Conservation (phyloP, 345 rosid genomes). For the Psidium friedrichsthalianum region DNA sequence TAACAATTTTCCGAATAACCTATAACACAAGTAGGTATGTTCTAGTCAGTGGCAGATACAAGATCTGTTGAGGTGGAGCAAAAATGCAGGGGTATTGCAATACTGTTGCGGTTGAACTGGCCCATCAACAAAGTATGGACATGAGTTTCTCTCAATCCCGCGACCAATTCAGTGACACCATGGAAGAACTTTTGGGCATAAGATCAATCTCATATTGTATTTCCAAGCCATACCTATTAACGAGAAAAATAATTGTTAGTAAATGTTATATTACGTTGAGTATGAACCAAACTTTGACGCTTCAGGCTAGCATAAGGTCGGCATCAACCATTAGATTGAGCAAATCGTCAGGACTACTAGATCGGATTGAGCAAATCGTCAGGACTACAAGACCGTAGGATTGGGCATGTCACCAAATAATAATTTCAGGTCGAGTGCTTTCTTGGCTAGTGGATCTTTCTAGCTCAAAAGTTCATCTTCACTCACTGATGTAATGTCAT, state of each 20-base stretch:
- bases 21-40: not conserved
- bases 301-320: not conserved
- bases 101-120: accelerated
- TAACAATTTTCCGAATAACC: not conserved
- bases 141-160: not conserved
- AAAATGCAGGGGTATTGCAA: not conserved
- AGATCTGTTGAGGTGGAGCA: not conserved
- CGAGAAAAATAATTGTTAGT: not conserved
- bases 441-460: not conserved
- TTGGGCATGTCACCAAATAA: not conserved
- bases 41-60: not conserved
- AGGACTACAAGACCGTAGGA: too few relatives aligned
- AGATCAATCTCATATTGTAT: not conserved
- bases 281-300: not conserved
- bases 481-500: not conserved
- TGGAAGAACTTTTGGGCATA: not conserved
- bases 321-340: not conserved
- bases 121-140: not conserved
- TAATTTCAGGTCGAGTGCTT: not conserved
- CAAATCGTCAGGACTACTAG: not conserved
- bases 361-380: too few relatives aligned
- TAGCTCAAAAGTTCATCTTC: not conserved
- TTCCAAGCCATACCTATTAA: not conserved
- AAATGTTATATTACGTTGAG: not conserved
- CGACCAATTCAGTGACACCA: accelerated